Percentiles rank a stretch among this genome's conserved stretches.
Conservation (phyloP, 257 asterid species). For the Gentiana dahurica region DNA sequence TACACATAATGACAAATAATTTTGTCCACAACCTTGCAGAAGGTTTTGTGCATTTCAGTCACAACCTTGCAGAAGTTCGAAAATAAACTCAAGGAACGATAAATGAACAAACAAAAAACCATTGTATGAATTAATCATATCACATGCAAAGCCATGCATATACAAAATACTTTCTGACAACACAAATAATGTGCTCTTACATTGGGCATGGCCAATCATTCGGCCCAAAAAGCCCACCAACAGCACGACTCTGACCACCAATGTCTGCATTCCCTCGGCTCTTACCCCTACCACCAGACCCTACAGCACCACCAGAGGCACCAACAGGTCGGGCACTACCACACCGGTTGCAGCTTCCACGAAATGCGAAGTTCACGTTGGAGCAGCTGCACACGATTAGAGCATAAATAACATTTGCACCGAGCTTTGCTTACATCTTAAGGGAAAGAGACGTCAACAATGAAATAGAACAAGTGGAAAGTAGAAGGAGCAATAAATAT, state of each 20-base stretch:
- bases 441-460: conserved; percentile 14
- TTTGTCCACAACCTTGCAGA: too few relatives aligned
- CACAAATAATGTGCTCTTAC: conserved; percentile 31
- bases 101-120: not conserved
- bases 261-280: conserved; percentile 65
- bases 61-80: too few relatives aligned
- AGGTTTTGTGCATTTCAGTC: too few relatives aligned
- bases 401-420: too few relatives aligned
- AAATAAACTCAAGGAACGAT: too few relatives aligned
- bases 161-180: not conserved
- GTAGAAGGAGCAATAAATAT: conserved; percentile 55
- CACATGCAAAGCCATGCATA: not conserved
- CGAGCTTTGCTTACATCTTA: too few relatives aligned
- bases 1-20: too few relatives aligned
- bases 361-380: conserved; percentile 96
- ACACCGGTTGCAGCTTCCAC: conserved; percentile 98
- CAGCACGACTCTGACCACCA: conserved; percentile 55
- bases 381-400: conserved; percentile 43
- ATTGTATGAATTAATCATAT: not conserved
- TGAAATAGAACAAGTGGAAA: conserved; percentile 1
- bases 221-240: conserved; percentile 89
- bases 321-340: conserved; percentile 98
- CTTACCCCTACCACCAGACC: conserved; percentile 86
- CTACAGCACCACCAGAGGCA: conserved; percentile 57
- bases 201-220: conserved; percentile 99